Evolutionary conservation across 164 flowering plant species (phyloP), one percentile per base, ranked within the genome.

Genomic region (Litsea cubeba): DNA sequence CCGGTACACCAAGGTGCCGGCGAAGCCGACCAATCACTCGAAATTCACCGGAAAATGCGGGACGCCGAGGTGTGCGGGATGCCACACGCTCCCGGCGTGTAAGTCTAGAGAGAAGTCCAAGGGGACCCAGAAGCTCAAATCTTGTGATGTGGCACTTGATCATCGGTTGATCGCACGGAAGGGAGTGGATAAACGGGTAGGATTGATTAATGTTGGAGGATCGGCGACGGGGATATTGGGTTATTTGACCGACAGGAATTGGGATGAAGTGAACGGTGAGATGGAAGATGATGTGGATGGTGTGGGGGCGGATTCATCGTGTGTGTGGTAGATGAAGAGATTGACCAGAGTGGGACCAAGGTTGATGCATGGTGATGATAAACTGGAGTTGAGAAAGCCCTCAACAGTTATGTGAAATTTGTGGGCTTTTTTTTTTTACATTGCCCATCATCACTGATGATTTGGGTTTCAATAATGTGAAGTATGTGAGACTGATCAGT

Each of bases 21-120:
- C 84, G 2, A 90, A 88, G 81, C 98, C 98, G 40, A 86, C 92
- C 30, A 91, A 91, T 76, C 97, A 91, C 82, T 91, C 94, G 64
- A 91, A 91, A 83, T 90, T 83, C 86, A 87, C 98, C 1, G 89
- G 95, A 2, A 87, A 82, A 71, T 89, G 93, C 70, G 77, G 86
- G 18, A 74, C 49, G 50, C 60, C 84, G 8, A 72, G 79, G 72
- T 90, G 93, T 77, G 1, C 2, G 8, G 82, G 40, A 0, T 90
- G 95, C 66, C 93, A 88, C 58, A 0, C 62, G 11, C 81, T 75
- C 68, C 93, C 94, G 0, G 82, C 77, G 40, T 69, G 75, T 62
- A 91, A 89, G 78, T 72, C 95, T 68, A 87, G 75, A 75, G 79
- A 72, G 62, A 93, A 93, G 79, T 73, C 86, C 60, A 91, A 88